Conservation (phyloP, 371 early-diverging fungal genomes). For the Chytridium lagenaria region DNA sequence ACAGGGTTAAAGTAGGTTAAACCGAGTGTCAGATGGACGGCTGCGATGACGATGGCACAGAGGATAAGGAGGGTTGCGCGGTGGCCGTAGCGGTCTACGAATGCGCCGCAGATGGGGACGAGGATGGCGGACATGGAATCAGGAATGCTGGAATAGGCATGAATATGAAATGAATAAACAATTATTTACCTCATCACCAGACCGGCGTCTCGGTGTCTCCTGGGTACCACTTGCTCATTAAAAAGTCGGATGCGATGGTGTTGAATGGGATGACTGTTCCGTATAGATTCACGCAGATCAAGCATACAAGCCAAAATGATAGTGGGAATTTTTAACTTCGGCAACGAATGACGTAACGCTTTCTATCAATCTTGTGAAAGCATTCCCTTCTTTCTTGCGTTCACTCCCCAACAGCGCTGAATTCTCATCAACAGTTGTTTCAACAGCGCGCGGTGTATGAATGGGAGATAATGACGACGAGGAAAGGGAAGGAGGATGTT, state of each 20-base stretch:
- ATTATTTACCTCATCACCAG: slow-evolving; percentile 60
- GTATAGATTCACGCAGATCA: slow-evolving; percentile 63
- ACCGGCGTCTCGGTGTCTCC: slow-evolving; percentile 62
- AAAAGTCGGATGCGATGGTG: slow-evolving; percentile 65
- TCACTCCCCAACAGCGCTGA: slow-evolving; percentile 20
- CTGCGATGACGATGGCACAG: slow-evolving; percentile 56
- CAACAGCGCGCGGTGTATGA: too few species aligned
- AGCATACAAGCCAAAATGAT: slow-evolving; percentile 64
- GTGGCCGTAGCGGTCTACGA: slow-evolving; percentile 62
- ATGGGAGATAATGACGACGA: too few species aligned
- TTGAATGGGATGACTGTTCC: slow-evolving; percentile 69
- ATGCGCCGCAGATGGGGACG: slow-evolving; percentile 59
- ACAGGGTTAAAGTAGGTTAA: slow-evolving; percentile 58
- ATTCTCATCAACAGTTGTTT: background rate
- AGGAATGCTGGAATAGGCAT: slow-evolving; percentile 52
- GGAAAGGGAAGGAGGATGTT: too few species aligned
- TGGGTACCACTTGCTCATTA: slow-evolving; percentile 67
- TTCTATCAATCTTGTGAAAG: background rate
- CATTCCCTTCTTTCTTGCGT: background rate
- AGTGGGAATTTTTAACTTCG: slow-evolving; percentile 47
- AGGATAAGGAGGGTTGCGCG: slow-evolving; percentile 52
- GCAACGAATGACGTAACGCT: slow-evolving; percentile 10
- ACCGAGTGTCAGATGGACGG: slow-evolving; percentile 59
- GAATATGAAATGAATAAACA: background rate
- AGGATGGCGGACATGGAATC: slow-evolving; percentile 63